Conservation (phyloP, 148 eudicot genomes). For the Vaccinium myrtillus region DNA sequence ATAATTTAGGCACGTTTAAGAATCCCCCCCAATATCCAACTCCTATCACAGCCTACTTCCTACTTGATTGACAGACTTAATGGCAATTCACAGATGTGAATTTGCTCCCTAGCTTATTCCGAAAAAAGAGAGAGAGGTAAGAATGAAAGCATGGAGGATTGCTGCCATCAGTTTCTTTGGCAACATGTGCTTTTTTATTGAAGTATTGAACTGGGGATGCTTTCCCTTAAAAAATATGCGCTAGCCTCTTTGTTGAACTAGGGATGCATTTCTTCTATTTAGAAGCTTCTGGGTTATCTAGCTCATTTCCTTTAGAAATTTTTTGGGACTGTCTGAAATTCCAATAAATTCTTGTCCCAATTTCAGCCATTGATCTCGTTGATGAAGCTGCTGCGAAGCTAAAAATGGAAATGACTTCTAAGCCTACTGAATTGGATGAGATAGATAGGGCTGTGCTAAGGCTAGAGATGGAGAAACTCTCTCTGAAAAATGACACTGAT, state of each 20-base stretch:
- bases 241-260: not conserved
- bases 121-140: not conserved
- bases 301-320: not conserved
- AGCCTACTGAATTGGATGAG: slow-evolving; percentile 95
- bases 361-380: slow-evolving; percentile 91
- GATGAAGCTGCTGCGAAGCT: slow-evolving; percentile 99
- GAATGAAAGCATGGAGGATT: not conserved
- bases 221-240: not conserved
- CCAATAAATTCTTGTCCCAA: not conserved
- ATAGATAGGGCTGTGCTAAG: slow-evolving; percentile 82
- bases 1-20: not conserved
- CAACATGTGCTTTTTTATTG: not conserved
- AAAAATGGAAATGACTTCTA: slow-evolving; percentile 98
- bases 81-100: not conserved
- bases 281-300: not conserved
- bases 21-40: too few species aligned
- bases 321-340: not conserved
- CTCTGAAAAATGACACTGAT: slow-evolving; percentile 31
- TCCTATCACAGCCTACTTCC: not conserved
- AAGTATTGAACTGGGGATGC: not conserved
- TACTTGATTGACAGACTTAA: not conserved
- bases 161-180: slow-evolving; percentile 2
- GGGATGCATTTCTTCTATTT: not conserved
- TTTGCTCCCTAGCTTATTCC: not conserved
- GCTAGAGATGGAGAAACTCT: slow-evolving; percentile 40